Evolutionary conservation across 169 alveolate genomes (phyloP), one percentile per base, ranked within the genome.

Genomic region (Eimeria sp.): DNA sequence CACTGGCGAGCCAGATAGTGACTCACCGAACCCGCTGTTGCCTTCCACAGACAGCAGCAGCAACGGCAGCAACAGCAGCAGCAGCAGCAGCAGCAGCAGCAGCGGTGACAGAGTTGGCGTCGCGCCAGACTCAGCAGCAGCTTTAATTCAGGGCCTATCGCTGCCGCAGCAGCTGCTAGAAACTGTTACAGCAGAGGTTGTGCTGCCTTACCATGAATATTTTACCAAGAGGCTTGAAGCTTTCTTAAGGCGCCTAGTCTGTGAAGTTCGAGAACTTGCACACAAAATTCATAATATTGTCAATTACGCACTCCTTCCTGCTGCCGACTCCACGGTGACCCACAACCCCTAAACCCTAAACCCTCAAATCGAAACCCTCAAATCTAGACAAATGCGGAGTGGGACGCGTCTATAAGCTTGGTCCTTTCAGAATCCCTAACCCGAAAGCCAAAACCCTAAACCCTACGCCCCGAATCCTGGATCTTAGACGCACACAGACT

Each of bases 91-190:
- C 87, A 46, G 54, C n/a, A 37, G 87, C 74, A 82, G 68, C 68
- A 52, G 72, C 71, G 14, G 76, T 56, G 52, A 52, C 68, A 58
- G 58, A 20, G 8, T 13, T 14, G 58, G 40, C 23, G 20, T 49
- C 37, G 76, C 68, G 11, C 90, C 90, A 0, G 90, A 54, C 37
- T 82, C 90, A 9, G 90, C 90, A 56, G 72, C 90, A 56, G 90
- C 90, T 9, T 52, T 27, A 46, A 82, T 71, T 46, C 74, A 40
- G 43, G 72, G 90, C 4, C 27, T 82, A 25, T 54, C 46, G 52
- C n/a, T 82, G 6, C 90, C 68, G 52, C 74, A 82, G 90, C 74
- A 82, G 27, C 90, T 54, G 11, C 25, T 82, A 37, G 90, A 49
- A 27, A 43, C 90, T 25, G 54, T 68, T 27, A 23, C 76, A 30